Percentiles rank a stretch among this genome's conserved stretches.
Evolutionary conservation across 208 protist species (phyloP).

Genomic region (Strigomonas culicis): DNA sequence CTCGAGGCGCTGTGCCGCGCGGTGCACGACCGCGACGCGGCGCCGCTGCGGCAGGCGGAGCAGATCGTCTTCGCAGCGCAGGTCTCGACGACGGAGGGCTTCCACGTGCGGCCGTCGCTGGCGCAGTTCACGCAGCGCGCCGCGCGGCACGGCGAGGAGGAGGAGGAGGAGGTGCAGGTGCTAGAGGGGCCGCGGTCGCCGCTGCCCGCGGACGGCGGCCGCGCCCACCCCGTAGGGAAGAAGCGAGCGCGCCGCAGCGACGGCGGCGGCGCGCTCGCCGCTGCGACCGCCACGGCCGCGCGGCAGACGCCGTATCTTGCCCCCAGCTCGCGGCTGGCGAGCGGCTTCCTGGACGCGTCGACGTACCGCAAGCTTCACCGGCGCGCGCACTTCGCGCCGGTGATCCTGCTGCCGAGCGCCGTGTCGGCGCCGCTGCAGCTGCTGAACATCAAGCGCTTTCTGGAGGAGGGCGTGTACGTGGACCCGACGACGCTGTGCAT

Average conservation of each 20-base stretch:
- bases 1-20: too few species aligned
- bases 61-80: too few species aligned
- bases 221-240: background rate
- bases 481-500: slow-evolving; percentile 71
- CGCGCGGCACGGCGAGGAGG: too few species aligned
- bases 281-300: slow-evolving; percentile 14
- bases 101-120: too few species aligned
- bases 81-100: too few species aligned
- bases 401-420: slow-evolving; percentile 71
- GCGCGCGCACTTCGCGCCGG: slow-evolving; percentile 76
- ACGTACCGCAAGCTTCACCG: background rate
- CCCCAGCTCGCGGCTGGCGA: slow-evolving; percentile 27
- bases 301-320: background rate
- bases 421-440: slow-evolving; percentile 77
- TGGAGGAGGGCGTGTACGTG: slow-evolving; percentile 74
- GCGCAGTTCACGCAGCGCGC: too few species aligned
- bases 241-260: background rate
- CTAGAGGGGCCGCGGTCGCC: background rate
- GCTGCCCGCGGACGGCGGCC: background rate
- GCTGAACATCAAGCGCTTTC: slow-evolving; percentile 77
- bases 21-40: too few species aligned
- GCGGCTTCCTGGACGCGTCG: slow-evolving; percentile 32
- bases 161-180: background rate
- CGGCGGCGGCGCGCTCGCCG: too few species aligned
- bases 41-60: too few species aligned